Evolutionary conservation across 495 filamentous ascomycete genomes (phyloP).

Genomic region (Penicillium paxilli): DNA sequence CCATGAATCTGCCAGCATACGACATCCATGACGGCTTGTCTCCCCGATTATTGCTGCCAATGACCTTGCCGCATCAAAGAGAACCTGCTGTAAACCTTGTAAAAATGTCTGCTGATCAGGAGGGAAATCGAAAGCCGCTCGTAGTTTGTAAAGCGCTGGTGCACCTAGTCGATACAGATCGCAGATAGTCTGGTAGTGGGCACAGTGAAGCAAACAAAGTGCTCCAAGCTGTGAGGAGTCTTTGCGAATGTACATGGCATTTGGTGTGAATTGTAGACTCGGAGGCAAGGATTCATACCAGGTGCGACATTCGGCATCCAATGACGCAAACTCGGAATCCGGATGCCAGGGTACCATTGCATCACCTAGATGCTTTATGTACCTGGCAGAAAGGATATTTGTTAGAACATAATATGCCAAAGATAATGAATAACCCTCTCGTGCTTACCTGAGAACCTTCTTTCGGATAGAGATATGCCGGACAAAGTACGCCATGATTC

Average conservation of each 20-base stretch:
- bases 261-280: conserved; percentile 25
- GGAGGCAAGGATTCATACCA: conserved; percentile 32
- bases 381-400: conserved; percentile 12
- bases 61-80: conserved; percentile 28
- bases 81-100: conserved; percentile 19
- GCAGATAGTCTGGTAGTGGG: conserved; percentile 33
- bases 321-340: conserved; percentile 26
- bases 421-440: neutral
- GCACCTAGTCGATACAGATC: conserved; percentile 34
- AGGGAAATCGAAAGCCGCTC: conserved; percentile 32
- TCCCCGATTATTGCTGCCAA: conserved; percentile 31
- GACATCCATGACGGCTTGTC: conserved; percentile 22
- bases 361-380: conserved; percentile 33
- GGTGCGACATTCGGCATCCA: conserved; percentile 25
- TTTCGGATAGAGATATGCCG: conserved; percentile 32
- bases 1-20: conserved; percentile 33
- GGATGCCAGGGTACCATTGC: conserved; percentile 31
- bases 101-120: conserved; percentile 27
- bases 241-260: conserved; percentile 35
- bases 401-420: neutral
- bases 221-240: conserved; percentile 31
- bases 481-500: conserved; percentile 34
- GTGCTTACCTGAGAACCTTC: conserved; percentile 20
- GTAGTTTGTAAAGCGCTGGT: conserved; percentile 31
- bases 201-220: conserved; percentile 30